Conservation (phyloP, 2,329 filamentous ascomycete genomes). For the Diplodia scrobiculata region DNA sequence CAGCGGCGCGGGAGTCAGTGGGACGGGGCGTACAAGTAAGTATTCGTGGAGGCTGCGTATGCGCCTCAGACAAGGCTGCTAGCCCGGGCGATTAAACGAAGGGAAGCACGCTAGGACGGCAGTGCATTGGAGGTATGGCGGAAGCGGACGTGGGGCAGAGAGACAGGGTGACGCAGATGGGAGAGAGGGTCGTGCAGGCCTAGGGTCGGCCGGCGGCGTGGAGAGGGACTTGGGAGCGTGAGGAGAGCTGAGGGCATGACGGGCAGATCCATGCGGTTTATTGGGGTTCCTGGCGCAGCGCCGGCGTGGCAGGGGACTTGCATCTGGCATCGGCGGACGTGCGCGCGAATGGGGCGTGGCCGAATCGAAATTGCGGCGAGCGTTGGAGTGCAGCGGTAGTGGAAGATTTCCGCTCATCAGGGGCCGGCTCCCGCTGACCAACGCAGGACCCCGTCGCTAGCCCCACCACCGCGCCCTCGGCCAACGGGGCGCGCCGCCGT, state of each 20-base stretch:
- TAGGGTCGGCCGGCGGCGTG: slow-evolving; percentile 9
- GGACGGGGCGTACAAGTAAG: slow-evolving; percentile 14
- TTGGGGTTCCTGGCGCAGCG: slow-evolving; percentile 22
- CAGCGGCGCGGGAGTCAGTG: slow-evolving; percentile 6
- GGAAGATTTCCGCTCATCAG: slow-evolving; percentile 15
- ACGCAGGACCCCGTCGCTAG: neutral
- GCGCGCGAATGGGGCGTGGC: slow-evolving; percentile 22
- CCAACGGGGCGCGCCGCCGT: slow-evolving; percentile 14
- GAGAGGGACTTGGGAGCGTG: slow-evolving; percentile 3
- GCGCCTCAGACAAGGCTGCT: neutral
- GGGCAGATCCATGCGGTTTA: slow-evolving; percentile 25
- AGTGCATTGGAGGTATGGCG: slow-evolving; percentile 9
- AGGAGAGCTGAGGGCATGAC: slow-evolving; percentile 10
- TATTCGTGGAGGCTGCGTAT: neutral
- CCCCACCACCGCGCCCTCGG: neutral
- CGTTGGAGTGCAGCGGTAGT: slow-evolving; percentile 13
- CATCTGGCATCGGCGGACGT: slow-evolving; percentile 10
- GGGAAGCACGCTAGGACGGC: neutral
- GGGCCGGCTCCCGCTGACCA: slow-evolving; percentile 9
- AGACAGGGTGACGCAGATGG: neutral
- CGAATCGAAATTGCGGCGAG: slow-evolving; percentile 25
- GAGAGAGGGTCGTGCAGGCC: slow-evolving; percentile 10
- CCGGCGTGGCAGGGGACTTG: slow-evolving; percentile 19
- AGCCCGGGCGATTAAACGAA: neutral
- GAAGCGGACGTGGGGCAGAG: slow-evolving; percentile 3